Percentiles rank a stretch among this genome's conserved stretches.
phyloP scores from a whole-genome alignment of 2,329 filamentous ascomycete genomes.

The Fusarium sp. region DNA sequence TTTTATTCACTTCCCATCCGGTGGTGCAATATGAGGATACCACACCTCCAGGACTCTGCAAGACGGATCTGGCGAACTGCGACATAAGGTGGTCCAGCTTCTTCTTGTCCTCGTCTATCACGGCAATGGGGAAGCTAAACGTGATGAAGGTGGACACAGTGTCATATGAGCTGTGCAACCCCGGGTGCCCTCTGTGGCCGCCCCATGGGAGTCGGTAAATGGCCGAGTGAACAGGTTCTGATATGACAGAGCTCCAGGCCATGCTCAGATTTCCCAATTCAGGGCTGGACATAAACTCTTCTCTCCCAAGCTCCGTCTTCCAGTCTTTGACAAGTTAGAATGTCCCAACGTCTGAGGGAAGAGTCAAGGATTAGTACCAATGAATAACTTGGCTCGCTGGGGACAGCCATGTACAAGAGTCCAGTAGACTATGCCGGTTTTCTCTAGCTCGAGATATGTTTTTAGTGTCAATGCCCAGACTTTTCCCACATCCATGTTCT shows the following conservation, averaged over 20 bases:
- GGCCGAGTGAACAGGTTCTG: neutral
- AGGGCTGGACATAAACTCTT: neutral
- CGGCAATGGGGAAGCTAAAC: neutral
- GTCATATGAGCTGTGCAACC: neutral
- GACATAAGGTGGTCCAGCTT: neutral
- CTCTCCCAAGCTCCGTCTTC: constrained; percentile 6
- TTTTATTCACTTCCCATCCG: neutral
- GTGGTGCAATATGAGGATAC: neutral
- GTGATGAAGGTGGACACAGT: constrained; percentile 6
- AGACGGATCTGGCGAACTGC: neutral
- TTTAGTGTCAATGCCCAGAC: constrained; percentile 18
- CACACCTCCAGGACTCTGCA: constrained; percentile 10
- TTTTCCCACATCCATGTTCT: neutral
- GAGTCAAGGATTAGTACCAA: neutral
- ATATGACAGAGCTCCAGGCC: neutral
- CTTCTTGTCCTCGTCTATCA: neutral
- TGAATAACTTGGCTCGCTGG: constrained; percentile 12
- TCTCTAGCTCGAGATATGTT: constrained; percentile 13
- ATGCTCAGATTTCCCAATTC: neutral
- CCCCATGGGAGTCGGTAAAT: neutral
- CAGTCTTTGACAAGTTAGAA: constrained; percentile 8
- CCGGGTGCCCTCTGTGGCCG: neutral
- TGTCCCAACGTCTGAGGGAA: neutral
- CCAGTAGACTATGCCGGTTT: constrained; percentile 24
- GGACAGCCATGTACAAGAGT: constrained; percentile 3